Evolutionary conservation across 139 green algal species (phyloP), one percentile per base, ranked within the genome.

Genomic region (Choricystis sp.): DNA sequence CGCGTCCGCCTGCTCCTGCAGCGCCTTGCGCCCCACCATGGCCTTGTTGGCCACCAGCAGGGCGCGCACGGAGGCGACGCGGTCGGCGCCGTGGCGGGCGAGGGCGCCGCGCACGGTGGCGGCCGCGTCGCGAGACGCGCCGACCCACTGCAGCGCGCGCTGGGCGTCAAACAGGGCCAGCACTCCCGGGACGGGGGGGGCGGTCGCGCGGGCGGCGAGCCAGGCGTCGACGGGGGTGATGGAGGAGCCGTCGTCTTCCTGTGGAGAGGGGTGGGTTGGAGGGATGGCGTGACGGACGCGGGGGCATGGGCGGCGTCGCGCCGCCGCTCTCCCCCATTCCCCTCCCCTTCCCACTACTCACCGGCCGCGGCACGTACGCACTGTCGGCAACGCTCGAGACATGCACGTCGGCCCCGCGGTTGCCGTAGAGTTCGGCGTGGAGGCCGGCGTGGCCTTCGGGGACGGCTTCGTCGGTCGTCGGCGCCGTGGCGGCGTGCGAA

Each of bases 41-140:
- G 87, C 74, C n/a, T 68, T 69, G 70, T 96, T 92, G 31, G 75
- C 75, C 66, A 91, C 87, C 56, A 90, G 77, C 79, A 88, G 83
- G 31, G 70, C 63, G 0, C 82, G 77, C 22, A 89, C 73, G 56
- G 62, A 72, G 0, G 80, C 76, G 40, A 76, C 86, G 1, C 59
- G 70, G 31, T 83, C 74, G 16, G 77, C 69, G 23, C 77, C 81
- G 25, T 87, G 71, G 0, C 76, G 62, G 1, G 62, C 31, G 23
- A 80, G 88, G 81, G 22, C 56, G 72, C 68, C 77, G 67, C 60
- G 59, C 25, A 64, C 40, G 48, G 29, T 31, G 60, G 22, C 14
- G 26, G 26, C 3, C 31, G 59, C 59, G 60, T 89, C 94, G 58
- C 88, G 71, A 4, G 73, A 73, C 66, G 86, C 95, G 3, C 85